Base-by-base conservation (phyloP, 345 rosid species). In the Brassica juncea region DNA sequence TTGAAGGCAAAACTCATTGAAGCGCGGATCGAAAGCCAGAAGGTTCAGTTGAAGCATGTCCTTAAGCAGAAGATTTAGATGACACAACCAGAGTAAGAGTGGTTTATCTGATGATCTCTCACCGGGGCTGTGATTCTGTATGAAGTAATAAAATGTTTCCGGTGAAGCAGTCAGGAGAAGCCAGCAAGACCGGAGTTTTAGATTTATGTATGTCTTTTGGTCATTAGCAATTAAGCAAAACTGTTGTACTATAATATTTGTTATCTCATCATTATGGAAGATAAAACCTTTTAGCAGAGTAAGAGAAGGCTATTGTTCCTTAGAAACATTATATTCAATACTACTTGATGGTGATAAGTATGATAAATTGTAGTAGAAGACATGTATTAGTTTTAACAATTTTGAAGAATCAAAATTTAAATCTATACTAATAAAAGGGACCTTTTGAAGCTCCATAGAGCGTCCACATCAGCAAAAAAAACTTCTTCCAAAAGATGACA, bases 1-100 rank as follows among this genome's bases (percentile, higher is more conserved):
- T 77, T 93, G 89, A 96, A 93, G 88, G 89, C 98, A 10, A 93
- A 89, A 86, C 99, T 93, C 57, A 71, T 93, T 54, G 98, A 93
- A 81, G 99, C 98, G 34, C 86, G 95, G 80, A 88, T 88, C 82
- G 97, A 89, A 84, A 92, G 92, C 80, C 97, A 92, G 78, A 93
- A 91, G 75, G 86, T 93, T 72, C 98, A 96, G 81, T 47, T 96
- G 75, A 86, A 91, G 63, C 99, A 92, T 64, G 97, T 96, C 28
- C 94, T 96, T 58, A 89, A 91, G 76, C 97, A 93, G 82, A 95
- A 93, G 92, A 89, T 89, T 68, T 89, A 91, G 87, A 68, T 61
- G 71, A 15, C 47, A 27, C 11, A 68, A 68, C 57, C 31, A 69
- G 32, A 69, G 32, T 32, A 23, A 70, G 49, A 65, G 39, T 14